Percentiles rank a stretch among this genome's conserved stretches.
phyloP scores from a whole-genome alignment of 495 filamentous ascomycete species.

The Friedmanniomyces simplex region DNA sequence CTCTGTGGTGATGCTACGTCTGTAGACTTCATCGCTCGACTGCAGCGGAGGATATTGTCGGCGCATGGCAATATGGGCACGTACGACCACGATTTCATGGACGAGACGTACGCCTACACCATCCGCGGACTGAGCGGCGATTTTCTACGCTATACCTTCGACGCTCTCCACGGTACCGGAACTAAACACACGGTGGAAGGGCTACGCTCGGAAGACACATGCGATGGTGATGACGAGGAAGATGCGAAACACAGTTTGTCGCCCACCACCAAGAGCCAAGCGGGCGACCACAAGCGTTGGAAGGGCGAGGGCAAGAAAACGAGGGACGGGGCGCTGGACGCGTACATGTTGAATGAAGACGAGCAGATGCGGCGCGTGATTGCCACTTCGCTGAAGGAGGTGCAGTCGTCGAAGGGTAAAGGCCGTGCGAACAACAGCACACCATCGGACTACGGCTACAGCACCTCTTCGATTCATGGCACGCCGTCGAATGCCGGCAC shows the following conservation, averaged over 20 bases:
- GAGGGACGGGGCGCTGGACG: neutral
- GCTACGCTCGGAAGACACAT: neutral
- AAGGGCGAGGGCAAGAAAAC: neutral
- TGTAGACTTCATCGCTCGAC: neutral
- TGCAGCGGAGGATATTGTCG: neutral
- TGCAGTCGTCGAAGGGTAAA: too few species aligned
- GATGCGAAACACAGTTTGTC: neutral
- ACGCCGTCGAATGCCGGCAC: too few species aligned
- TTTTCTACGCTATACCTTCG: neutral
- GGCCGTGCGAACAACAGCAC: too few species aligned
- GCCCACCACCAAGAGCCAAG: neutral
- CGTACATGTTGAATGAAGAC: neutral
- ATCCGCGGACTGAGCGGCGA: neutral
- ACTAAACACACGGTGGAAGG: neutral
- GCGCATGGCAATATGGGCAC: neutral
- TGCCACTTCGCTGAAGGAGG: too few species aligned
- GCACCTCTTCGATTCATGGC: too few species aligned
- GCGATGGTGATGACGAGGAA: neutral
- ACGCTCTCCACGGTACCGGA: neutral
- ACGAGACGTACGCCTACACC: neutral
- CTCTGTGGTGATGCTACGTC: neutral
- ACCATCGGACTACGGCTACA: too few species aligned
- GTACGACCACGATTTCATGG: neutral
- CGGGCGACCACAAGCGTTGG: neutral
- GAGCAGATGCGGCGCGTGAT: too few species aligned